These are phyloP conservation scores for Bothriochloa decipiens DNA, from an alignment of 176 grass and related monocot species.

Conservation along the genomic window DNA sequence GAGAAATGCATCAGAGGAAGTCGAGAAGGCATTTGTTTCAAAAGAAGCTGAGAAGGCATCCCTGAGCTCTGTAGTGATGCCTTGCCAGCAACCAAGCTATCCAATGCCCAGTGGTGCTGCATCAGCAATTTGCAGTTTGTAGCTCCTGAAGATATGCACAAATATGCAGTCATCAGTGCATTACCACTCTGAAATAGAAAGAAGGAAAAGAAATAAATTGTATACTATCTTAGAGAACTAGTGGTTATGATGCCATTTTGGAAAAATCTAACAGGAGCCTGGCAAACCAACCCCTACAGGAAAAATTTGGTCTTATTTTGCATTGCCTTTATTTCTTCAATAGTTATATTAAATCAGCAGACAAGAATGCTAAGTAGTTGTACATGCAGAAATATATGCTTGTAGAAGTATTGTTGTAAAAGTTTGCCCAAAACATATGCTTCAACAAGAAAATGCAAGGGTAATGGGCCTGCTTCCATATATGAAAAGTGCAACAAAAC, in stretches of 20 bases:
- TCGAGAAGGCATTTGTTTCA: constrained; percentile 49
- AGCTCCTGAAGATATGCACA: constrained; percentile 21
- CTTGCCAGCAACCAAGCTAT: constrained; percentile 34
- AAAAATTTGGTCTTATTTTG: not conserved
- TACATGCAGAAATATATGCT: not conserved
- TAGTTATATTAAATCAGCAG: not conserved
- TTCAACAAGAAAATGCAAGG: not conserved
- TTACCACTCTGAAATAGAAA: not conserved
- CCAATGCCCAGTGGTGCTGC: not conserved
- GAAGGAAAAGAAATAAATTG: not conserved
- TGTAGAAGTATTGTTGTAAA: not conserved
- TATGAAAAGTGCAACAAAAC: not conserved
- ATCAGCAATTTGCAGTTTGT: constrained; percentile 39
- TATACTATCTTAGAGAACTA: constrained; percentile 25
- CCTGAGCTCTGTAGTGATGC: constrained; percentile 48
- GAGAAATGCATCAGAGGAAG: constrained; percentile 51
- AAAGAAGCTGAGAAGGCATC: constrained; percentile 55
- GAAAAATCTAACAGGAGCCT: not conserved
- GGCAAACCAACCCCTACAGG: not conserved
- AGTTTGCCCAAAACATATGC: not conserved
- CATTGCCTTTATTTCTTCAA: not conserved
- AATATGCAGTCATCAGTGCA: not conserved
- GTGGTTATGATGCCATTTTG: not conserved
- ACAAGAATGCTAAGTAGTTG: not conserved
- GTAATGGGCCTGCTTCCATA: not conserved